Evolutionary conservation across 2,329 filamentous ascomycete species (phyloP), one percentile per base, ranked within the genome.

Genomic region (Leptographium galeiforme): DNA sequence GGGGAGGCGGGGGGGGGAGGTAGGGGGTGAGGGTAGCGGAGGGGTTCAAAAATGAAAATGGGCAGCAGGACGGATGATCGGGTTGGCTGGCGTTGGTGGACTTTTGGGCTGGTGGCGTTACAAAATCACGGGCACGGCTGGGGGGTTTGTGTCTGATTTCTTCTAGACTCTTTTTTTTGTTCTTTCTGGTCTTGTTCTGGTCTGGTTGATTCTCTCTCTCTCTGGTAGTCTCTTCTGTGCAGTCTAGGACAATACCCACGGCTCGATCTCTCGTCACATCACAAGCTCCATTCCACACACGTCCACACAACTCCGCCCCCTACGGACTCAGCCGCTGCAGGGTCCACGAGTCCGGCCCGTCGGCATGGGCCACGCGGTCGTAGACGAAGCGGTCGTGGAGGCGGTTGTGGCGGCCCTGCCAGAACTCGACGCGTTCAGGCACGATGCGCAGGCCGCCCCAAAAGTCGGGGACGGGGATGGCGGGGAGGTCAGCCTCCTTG

Each of bases 321-420:
- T n/a, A n/a, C n/a, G 87, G 87, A 63, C 86, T 90, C 66, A 90
- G 66, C 62, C 87, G 81, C 61, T 88, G 76, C 60, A 93, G 69
- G 63, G 69, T 77, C 86, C 85, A 90, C 61, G 68, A 32, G 11
- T 25, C 55, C 25, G 48, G 30, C 4, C 30, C 32, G 43, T 45
- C 48, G 4, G 68, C 70, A 53, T 69, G 48, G 4, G 19, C 6
- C 12, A 79, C 75, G 65, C 78, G 82, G 53, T 81, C 80, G 70
- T 96, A 97, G 57, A 83, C 78, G 66, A 98, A 97, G 30, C 93
- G 84, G 74, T 98, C 93, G 70, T 98, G 93, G 67, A 98, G 70
- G 56, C 93, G 77, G 70, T 85, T 95, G 64, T 88, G 79, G 62
- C 93, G 79, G 3, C 93, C 93, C 74, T 96, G 90, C 82, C 93